Evolutionary conservation across 345 rosid genomes (phyloP), one percentile per base, ranked within the genome.

Genomic region (Alliaria petiolata): DNA sequence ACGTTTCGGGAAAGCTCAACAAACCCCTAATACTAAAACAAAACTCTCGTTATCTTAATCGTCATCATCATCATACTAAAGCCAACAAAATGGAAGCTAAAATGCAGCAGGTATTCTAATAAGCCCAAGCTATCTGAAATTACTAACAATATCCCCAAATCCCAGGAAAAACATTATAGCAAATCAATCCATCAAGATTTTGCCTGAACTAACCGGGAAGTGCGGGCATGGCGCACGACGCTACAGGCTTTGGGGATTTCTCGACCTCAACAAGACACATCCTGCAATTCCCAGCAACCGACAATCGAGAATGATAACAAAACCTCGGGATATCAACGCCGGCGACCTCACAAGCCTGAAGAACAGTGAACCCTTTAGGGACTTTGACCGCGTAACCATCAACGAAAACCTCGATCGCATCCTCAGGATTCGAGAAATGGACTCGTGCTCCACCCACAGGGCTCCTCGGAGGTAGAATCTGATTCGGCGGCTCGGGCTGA

Each of bases 261-360:
- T 92, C 99, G 7, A 95, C 99, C 86, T 95, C 99, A 11, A 95
- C 98, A 35, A 95, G 92, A 75, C 99, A 95, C 99, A 95, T 95
- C 51, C 99, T 86, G 65, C 99, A 95, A 67, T 95, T 95, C 0
- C 99, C 99, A 20, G 99, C 99, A 40, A 95, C 92, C 4, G 99
- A 95, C 28, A 95, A 85, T 3, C 99, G 88, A 62, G 87, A 76
- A 69, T 95, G 99, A 65, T 95, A 95, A 35, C 99, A 95, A 56
- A 92, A 95, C 47, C 98, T 83, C 6, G 99, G 99, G 72, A 95
- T 95, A 76, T 95, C 99, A n/a, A 90, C 98, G 15, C 98, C 98
- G 6, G 99, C 99, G 60, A 92, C 85, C 83, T 95, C 98, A 72
- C 98, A 95, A 7, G 98, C 98, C 83, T 95, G 99, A 28, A 95